A percentile compares a stretch with the other conserved stretches of the same genome.
Evolutionary conservation across 768 basidiomycete genomes (phyloP).

Genomic region (Serendipita indica): DNA sequence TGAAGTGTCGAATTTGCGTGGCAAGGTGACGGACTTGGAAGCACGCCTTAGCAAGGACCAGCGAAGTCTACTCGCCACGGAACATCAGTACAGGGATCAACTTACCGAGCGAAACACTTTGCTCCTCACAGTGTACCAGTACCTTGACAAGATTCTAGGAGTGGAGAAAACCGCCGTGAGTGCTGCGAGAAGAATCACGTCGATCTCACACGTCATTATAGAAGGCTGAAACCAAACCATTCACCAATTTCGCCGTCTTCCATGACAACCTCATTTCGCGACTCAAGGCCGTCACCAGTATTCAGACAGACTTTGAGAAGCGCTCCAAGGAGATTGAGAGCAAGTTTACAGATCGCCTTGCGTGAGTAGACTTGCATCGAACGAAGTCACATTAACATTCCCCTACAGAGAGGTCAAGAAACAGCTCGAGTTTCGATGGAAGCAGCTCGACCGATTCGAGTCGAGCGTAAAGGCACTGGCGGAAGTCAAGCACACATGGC

Average conservation of each 20-base stretch:
- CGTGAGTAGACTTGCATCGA: conserved; percentile 19
- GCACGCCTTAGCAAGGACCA: conserved; percentile 69
- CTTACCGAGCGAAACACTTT: conserved; percentile 86
- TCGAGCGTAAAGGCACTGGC: conserved; percentile 64
- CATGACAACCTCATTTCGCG: conserved; percentile 86
- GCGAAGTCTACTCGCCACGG: conserved; percentile 48
- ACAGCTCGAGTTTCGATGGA: conserved; percentile 78
- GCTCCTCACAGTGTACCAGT: conserved; percentile 83
- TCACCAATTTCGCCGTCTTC: conserved; percentile 87
- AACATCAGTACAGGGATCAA: conserved; percentile 79
- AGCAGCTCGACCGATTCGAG: conserved; percentile 88
- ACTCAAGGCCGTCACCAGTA: conserved; percentile 68
- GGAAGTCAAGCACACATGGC: conserved; percentile 71
- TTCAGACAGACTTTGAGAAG: conserved; percentile 77
- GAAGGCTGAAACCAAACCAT: conserved; percentile 73
- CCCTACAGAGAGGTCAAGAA: conserved; percentile 54
- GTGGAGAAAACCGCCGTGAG: conserved; percentile 73
- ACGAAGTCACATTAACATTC: conserved; percentile 7
- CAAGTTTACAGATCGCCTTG: conserved; percentile 53
- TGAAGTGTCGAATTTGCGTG: conserved; percentile 45
- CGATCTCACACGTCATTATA: conserved; percentile 5
- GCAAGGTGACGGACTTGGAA: conserved; percentile 62
- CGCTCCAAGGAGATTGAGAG: conserved; percentile 65
- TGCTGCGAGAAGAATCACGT: neutral
- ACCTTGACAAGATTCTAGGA: conserved; percentile 85